These are phyloP conservation scores for Phialocephala subalpina DNA, from an alignment of 2,329 filamentous ascomycete species.

Conservation along the genomic window DNA sequence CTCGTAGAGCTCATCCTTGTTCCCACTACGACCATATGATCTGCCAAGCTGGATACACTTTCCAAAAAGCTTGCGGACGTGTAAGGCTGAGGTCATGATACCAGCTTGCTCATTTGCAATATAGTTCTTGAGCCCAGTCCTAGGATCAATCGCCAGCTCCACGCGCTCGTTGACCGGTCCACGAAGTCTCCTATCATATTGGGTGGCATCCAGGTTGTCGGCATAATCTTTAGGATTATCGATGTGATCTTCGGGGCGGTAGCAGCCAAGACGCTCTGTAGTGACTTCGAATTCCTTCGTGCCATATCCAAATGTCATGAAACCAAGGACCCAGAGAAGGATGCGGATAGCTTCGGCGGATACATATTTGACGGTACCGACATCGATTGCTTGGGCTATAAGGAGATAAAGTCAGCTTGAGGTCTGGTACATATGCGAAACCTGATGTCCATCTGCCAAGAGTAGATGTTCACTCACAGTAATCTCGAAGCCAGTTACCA, in stretches of 20 bases:
- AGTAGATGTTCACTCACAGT: conserved; percentile 58
- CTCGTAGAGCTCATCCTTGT: conserved; percentile 84
- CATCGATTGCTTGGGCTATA: conserved; percentile 82
- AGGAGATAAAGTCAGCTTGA: conserved; percentile 23
- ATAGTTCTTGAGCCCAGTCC: conserved; percentile 89
- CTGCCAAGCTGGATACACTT: conserved; percentile 83
- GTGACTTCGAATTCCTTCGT: conserved; percentile 89
- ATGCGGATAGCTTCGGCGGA: conserved; percentile 91
- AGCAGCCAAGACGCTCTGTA: conserved; percentile 75
- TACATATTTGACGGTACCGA: conserved; percentile 90
- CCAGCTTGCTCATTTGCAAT: conserved; percentile 83
- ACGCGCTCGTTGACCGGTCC: conserved; percentile 80
- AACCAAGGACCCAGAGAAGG: conserved; percentile 86
- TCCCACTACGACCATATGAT: conserved; percentile 69
- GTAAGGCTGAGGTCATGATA: conserved; percentile 82
- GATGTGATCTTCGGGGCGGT: conserved; percentile 68
- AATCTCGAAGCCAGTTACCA: conserved; percentile 94
- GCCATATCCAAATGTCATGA: conserved; percentile 86
- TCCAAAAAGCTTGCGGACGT: conserved; percentile 77
- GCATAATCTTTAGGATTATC: conserved; percentile 85
- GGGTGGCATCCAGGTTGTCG: conserved; percentile 84
- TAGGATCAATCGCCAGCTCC: conserved; percentile 80
- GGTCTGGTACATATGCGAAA: neutral
- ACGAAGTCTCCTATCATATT: conserved; percentile 83
- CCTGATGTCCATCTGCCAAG: neutral